Conservation (phyloP, 2,329 filamentous ascomycete genomes). For the Aschersonia sp. region DNA sequence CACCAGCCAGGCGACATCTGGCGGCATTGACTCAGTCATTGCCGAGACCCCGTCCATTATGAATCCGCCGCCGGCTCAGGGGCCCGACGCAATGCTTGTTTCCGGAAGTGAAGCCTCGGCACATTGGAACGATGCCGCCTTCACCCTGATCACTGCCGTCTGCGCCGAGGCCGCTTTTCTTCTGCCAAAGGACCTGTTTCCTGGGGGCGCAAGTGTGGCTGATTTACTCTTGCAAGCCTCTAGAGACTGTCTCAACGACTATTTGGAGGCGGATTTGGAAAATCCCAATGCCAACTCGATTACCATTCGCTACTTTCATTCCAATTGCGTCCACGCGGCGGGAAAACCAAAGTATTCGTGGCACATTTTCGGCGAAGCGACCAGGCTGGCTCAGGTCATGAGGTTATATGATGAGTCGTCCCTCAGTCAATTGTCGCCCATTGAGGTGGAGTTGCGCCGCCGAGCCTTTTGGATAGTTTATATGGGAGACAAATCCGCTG, state of each 20-base stretch:
- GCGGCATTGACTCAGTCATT: not conserved
- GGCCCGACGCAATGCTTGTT: not conserved
- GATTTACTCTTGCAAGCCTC: conserved; percentile 24
- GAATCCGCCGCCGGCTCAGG: conserved; percentile 5
- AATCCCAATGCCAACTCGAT: conserved; percentile 26
- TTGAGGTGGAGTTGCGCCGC: conserved; percentile 23
- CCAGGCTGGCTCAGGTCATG: conserved; percentile 26
- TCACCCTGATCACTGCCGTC: conserved; percentile 27
- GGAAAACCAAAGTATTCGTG: conserved; percentile 27
- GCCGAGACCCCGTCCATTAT: not conserved
- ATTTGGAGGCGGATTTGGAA: conserved; percentile 26
- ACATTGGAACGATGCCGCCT: conserved; percentile 21
- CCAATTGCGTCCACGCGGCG: conserved; percentile 26
- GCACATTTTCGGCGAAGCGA: conserved; percentile 29
- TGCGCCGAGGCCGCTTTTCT: conserved; percentile 26
- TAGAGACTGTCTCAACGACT: conserved; percentile 20
- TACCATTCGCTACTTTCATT: conserved; percentile 28
- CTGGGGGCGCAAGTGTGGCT: conserved; percentile 20
- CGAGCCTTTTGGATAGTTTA: conserved; percentile 24
- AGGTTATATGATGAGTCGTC: conserved; percentile 25
- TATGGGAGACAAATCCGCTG: conserved; percentile 24
- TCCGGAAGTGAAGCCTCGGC: not conserved
- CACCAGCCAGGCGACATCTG: not conserved
- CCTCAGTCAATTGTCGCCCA: conserved; percentile 15
- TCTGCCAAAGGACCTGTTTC: conserved; percentile 22